Percentiles rank a stretch among this genome's conserved stretches.
phyloP scores from a whole-genome alignment of 2,329 filamentous ascomycete genomes.

The Fusarium bulbicola region DNA sequence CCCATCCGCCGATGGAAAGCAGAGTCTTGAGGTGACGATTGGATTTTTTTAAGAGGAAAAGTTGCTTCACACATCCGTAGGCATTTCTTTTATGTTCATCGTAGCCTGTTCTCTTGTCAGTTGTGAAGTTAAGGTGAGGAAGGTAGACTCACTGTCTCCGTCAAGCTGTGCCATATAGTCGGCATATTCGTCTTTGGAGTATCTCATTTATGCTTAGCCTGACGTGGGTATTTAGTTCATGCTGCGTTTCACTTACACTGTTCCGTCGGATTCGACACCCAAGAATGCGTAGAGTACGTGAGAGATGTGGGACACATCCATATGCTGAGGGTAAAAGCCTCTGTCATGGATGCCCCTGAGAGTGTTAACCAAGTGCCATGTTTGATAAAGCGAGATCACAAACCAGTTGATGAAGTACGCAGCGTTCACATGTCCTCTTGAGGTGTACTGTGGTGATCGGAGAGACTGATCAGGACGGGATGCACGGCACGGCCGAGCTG shows the following conservation, averaged over 20 bases:
- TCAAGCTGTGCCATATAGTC: slow-evolving; percentile 75
- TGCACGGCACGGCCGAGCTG: slow-evolving; percentile 29
- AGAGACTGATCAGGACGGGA: slow-evolving; percentile 20
- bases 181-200: slow-evolving; percentile 73
- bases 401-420: slow-evolving; percentile 30
- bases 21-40: slow-evolving; percentile 29
- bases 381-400: slow-evolving; percentile 47
- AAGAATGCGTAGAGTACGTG: slow-evolving; percentile 86
- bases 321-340: slow-evolving; percentile 43
- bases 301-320: slow-evolving; percentile 64
- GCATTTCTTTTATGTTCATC: slow-evolving; percentile 10
- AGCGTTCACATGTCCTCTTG: slow-evolving; percentile 33
- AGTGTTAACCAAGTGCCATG: slow-evolving; percentile 48
- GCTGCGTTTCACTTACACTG: slow-evolving; percentile 63
- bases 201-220: slow-evolving; percentile 48
- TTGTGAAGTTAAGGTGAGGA: not conserved
- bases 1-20: slow-evolving; percentile 28
- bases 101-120: slow-evolving; percentile 12
- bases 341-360: slow-evolving; percentile 22
- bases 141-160: slow-evolving; percentile 60
- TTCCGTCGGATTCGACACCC: slow-evolving; percentile 75
- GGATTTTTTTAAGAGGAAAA: slow-evolving; percentile 27
- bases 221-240: not conserved
- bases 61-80: slow-evolving; percentile 30
- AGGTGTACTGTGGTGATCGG: slow-evolving; percentile 17